Base-by-base conservation (phyloP, 1,284 basidiomycete genomes). In the Malassezia brasiliensis region DNA sequence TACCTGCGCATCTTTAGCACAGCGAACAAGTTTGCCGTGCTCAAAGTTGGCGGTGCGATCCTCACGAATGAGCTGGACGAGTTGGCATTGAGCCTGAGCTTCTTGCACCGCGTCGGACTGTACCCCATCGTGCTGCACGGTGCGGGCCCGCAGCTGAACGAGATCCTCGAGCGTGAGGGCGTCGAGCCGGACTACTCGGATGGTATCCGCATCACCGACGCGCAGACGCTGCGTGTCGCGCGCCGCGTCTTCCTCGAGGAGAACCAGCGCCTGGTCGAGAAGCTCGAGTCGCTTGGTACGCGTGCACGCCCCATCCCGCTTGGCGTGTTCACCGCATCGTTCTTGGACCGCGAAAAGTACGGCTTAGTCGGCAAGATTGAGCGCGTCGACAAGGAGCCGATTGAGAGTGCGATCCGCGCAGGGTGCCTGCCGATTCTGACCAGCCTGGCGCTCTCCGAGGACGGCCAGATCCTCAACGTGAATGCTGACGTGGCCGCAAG, bases 161-260 rank as follows among this genome's bases (percentile, higher is more conserved):
- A 73, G 37, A 67, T 74, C n/a, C 63, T 74, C 20, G 72, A 74
- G 59, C 63, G 66, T 47, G 72, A 73, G 52, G 72, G 72, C 15
- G 68, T 74, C 11, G 69, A 66, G 54, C 72, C 72, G 32, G 71
- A 74, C 63, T 74, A 74, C 62, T 69, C 66, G 19, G 72, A 74
- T 49, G 72, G 72, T 37, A 74, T 74, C 45, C 70, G 72, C n/a
- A 74, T 74, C 61, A 74, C 72, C 47, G 71, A 74, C 42, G 67
- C 71, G 28, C 63, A 66, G 54, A 74, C 72, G 25, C 69, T 74
- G 46, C 64, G 68, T 46, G 71, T 74, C 39, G 72, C 72, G 22
- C 69, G 72, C 28, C 61, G 65, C 44, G 69, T 72, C 49, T 74
- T 74, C 63, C 64, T 73, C 41, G 71, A 74, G 59, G 72, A 74